These are phyloP conservation scores for Scedosporium boydii DNA, from an alignment of 2,329 filamentous ascomycete species.

Conservation along the genomic window DNA sequence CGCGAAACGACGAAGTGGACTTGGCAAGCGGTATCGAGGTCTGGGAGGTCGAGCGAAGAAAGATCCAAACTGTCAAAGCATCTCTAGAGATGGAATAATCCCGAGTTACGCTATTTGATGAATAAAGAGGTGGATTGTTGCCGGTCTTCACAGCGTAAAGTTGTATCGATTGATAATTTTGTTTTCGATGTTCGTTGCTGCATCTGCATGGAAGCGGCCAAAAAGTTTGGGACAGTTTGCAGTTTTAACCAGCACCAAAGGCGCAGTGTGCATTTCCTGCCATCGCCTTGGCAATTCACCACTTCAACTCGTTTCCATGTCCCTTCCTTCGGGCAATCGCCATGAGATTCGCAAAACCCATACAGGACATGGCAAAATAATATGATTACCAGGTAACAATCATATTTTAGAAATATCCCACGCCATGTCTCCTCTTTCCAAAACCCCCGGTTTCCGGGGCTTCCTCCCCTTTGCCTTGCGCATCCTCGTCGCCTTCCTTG, in stretches of 20 bases:
- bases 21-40: no score
- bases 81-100: no score
- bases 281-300: neutral
- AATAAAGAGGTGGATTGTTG: no score
- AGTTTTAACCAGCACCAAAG: neutral
- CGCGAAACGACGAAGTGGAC: no score
- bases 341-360: neutral
- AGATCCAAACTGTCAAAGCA: no score
- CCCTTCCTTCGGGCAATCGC: neutral
- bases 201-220: neutral
- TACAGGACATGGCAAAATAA: neutral
- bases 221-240: constrained; percentile 1
- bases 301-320: neutral
- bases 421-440: neutral
- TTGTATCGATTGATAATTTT: no score
- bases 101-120: no score
- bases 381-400: neutral
- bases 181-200: no score
- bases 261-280: neutral
- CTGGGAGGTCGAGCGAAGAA: no score
- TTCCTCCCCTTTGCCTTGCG: neutral
- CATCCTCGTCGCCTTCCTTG: constrained; percentile 12
- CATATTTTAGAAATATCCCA: neutral
- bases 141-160: no score
- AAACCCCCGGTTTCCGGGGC: neutral